Base-by-base conservation (phyloP, 805 yeast species). In the Yamadazyma akitaensis region DNA sequence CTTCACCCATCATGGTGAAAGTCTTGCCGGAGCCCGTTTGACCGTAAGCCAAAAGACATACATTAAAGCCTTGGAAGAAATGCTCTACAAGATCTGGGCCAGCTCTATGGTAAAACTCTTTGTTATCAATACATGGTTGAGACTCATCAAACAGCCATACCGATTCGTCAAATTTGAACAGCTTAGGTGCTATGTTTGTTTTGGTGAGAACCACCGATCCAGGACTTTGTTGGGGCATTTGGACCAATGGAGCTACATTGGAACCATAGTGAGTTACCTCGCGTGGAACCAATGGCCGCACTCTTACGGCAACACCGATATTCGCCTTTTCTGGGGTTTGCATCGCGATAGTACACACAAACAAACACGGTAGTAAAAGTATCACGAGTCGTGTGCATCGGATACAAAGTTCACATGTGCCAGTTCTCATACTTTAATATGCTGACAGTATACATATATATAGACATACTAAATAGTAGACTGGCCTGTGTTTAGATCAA, bases 71-170 rank as follows among this genome's bases (percentile, higher is more conserved):
- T 39, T 64, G 67, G 46, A 66, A 70, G 34, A 60, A 55, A 44
- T 72, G 88, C 24, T 76, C 72, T 7, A 87, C 64, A 47, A 84
- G 68, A 36, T 80, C 82, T 10, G 72, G 69, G 0, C 91, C 95
- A 14, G 81, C 70, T 11, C 66, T 61, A 2, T 64, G 58, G 56
- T 83, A 87, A 3, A 85, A 76, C 1, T 60, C 60, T 6, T 56
- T 38, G 58, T 87, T 91, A 34, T 73, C 66, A 1, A 73, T 74
- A 74, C 37, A 84, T 25, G 50, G 53, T 13, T 40, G 40, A 40
- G 53, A 51, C 18, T 30, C 25, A 32, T 49, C 51, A 43, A 49
- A 52, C 4, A 53, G 57, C 63, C 61, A 53, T 11, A 56, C 30
- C 21, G 53, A 41, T 44, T 61, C 57, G 47, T 60, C 61, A 44